Evolutionary conservation across 208 protist genomes (phyloP).

Genomic region (Leishmania amazonensis): DNA sequence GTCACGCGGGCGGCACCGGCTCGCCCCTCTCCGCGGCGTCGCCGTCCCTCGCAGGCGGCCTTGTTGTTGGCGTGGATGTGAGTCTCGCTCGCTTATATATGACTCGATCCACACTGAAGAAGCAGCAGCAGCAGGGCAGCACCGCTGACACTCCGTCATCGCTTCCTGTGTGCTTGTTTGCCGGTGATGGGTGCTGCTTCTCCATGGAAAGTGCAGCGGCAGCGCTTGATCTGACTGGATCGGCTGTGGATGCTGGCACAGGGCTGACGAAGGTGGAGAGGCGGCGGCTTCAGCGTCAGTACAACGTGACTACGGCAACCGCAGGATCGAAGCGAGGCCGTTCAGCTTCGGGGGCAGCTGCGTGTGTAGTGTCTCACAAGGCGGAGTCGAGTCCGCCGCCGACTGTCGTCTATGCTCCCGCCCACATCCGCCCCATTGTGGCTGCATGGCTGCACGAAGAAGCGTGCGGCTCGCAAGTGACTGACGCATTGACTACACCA

Average conservation of each 20-base stretch:
- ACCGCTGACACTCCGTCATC: neutral
- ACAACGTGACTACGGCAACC: neutral
- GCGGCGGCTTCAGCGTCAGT: slow-evolving; percentile 16
- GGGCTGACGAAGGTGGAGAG: slow-evolving; percentile 38
- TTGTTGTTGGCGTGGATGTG: slow-evolving; percentile 78
- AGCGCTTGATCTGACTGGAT: slow-evolving; percentile 23
- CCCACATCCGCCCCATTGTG: slow-evolving; percentile 1
- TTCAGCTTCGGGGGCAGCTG: neutral
- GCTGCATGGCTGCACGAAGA: neutral
- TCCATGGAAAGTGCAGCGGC: slow-evolving; percentile 13
- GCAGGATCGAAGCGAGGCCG: slow-evolving; percentile 8
- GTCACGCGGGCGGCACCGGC: neutral
- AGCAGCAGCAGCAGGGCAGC: slow-evolving; percentile 36
- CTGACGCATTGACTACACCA: neutral
- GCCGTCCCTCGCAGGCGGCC: slow-evolving; percentile 11
- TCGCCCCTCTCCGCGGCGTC: neutral
- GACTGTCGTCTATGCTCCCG: slow-evolving; percentile 31
- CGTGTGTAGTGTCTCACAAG: neutral
- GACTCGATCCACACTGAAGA: slow-evolving; percentile 46
- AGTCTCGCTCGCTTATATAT: slow-evolving; percentile 60
- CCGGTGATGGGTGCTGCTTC: slow-evolving; percentile 49
- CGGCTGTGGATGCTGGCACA: slow-evolving; percentile 8
- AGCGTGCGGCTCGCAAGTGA: neutral
- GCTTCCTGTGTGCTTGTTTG: slow-evolving; percentile 48
- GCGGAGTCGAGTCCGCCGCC: neutral